These are phyloP conservation scores for Tulasnella sp. DNA, from an alignment of 768 basidiomycete species.

Conservation along the genomic window DNA sequence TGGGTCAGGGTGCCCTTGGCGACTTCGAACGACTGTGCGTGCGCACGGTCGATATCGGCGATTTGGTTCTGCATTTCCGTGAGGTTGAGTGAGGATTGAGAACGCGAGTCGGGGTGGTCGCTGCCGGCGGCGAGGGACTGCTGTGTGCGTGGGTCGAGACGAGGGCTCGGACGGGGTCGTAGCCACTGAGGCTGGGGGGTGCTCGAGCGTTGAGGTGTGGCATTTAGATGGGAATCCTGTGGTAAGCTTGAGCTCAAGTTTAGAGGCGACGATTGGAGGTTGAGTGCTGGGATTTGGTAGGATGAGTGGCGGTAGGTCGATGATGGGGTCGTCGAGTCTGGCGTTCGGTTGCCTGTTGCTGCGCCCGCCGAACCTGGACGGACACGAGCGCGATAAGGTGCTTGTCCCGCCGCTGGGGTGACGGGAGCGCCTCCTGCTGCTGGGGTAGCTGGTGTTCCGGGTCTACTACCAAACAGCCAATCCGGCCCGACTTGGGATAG, in stretches of 20 bases:
- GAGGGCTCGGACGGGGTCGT: neutral
- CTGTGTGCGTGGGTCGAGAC: neutral
- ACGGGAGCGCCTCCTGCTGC: conserved; percentile 5
- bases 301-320: neutral
- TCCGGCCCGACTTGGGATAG: conserved; percentile 1
- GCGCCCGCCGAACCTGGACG: conserved; percentile 7
- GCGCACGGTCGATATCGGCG: conserved; percentile 51
- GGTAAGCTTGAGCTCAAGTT: neutral
- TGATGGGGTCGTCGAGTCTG: neutral
- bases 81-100: conserved; percentile 18
- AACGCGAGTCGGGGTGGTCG: neutral
- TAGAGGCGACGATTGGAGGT: neutral
- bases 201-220: no score
- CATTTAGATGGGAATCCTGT: neutral
- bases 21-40: conserved; percentile 58
- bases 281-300: conserved; percentile 6
- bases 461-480: conserved; percentile 13
- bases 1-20: conserved; percentile 66
- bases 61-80: conserved; percentile 34
- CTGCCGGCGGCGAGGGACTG: neutral
- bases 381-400: conserved; percentile 12
- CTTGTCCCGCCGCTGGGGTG: neutral
- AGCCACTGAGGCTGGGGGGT: neutral
- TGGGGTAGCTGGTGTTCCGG: conserved; percentile 3
- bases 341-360: neutral